Evolutionary conservation across 1,284 basidiomycete genomes (phyloP).

Genomic region (Puccinia triticina): DNA sequence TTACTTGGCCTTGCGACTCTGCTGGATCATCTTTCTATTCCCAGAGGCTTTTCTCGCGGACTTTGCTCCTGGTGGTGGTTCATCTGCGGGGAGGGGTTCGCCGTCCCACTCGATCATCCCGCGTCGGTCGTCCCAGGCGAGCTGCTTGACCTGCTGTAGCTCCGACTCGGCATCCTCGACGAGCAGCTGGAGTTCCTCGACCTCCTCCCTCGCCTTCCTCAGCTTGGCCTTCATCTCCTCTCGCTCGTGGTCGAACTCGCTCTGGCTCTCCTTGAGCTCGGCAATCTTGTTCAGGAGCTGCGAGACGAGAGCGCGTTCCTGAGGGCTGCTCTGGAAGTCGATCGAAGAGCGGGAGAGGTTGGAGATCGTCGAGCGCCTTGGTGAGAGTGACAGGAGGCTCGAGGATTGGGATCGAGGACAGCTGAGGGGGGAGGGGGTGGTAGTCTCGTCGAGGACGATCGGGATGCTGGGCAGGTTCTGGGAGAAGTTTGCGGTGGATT

Average conservation of each 20-base stretch:
- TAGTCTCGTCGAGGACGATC: background rate
- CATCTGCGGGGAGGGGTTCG: too few species aligned
- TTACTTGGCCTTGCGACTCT: conserved; percentile 38
- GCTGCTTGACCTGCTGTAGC: conserved; percentile 61
- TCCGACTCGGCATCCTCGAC: conserved; percentile 73
- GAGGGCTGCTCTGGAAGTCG: conserved; percentile 23
- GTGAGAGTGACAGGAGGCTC: background rate
- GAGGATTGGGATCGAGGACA: conserved; percentile 1
- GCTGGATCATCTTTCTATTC: conserved; percentile 49
- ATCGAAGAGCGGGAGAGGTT: conserved; percentile 6
- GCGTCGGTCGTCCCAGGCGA: conserved; percentile 57
- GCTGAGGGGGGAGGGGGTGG: background rate
- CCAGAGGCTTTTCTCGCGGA: conserved; percentile 36
- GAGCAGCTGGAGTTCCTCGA: conserved; percentile 69
- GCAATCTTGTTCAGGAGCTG: conserved; percentile 76
- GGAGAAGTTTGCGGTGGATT: conserved; percentile 44
- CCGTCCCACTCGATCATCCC: conserved; percentile 45
- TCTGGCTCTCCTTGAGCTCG: conserved; percentile 76
- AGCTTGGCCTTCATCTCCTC: conserved; percentile 68
- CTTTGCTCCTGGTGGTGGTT: background rate
- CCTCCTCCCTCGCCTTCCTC: conserved; percentile 71
- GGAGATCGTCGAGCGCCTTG: conserved; percentile 19
- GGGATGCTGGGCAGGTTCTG: background rate
- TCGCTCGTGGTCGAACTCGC: conserved; percentile 71
- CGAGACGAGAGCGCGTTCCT: conserved; percentile 68